A percentile compares a stretch with the other conserved stretches of the same genome.
These are phyloP conservation scores for Rhexocercosporidium sp. DNA, from an alignment of 2,329 filamentous ascomycete species.

Conservation along the genomic window DNA sequence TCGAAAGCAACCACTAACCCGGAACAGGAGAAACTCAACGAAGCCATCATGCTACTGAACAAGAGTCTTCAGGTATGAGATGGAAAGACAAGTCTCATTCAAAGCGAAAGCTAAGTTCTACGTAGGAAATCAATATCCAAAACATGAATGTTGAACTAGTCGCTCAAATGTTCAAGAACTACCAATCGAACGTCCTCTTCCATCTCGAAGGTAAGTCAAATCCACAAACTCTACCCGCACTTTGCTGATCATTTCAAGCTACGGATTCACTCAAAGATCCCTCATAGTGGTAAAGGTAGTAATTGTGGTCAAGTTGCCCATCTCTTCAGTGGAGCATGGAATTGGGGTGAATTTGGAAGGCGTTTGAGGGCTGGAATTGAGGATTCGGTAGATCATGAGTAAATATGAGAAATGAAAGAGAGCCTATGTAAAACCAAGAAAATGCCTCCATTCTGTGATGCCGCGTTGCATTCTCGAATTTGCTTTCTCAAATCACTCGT, in stretches of 20 bases:
- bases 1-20: constrained; percentile 17
- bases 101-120: constrained; percentile 10
- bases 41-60: constrained; percentile 90
- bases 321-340: not conserved
- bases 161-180: constrained; percentile 99
- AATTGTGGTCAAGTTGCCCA: constrained; percentile 47
- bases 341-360: not conserved
- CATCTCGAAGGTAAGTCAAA: constrained; percentile 85
- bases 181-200: constrained; percentile 96
- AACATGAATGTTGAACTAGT: constrained; percentile 99
- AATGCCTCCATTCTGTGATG: not conserved
- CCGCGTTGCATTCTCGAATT: not conserved
- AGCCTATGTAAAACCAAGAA: not conserved
- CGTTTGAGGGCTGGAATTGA: not conserved
- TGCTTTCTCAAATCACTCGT: not conserved
- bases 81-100: not conserved
- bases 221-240: no score
- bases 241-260: constrained; percentile 55
- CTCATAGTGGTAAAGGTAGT: constrained; percentile 55
- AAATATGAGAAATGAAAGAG: not conserved
- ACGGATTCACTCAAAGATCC: constrained; percentile 85
- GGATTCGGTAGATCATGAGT: not conserved
- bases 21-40: constrained; percentile 90
- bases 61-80: constrained; percentile 78
- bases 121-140: constrained; percentile 92